These are phyloP conservation scores for Serpula lacrymans DNA, from an alignment of 768 basidiomycete genomes.

Conservation along the genomic window DNA sequence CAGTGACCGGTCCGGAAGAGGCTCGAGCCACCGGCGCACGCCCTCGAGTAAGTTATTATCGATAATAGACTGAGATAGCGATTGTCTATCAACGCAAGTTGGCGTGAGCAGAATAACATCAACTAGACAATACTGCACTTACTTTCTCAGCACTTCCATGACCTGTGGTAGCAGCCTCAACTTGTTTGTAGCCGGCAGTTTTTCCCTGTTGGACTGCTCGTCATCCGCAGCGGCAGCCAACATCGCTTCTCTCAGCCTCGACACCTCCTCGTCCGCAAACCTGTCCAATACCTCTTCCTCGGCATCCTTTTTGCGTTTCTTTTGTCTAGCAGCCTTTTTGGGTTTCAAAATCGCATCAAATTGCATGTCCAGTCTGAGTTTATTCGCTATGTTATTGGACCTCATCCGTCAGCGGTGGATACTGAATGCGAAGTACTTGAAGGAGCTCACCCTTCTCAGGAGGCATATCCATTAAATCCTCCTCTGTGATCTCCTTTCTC, in stretches of 20 bases:
- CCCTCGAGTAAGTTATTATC: conserved; percentile 94
- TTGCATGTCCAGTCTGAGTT: conserved; percentile 74
- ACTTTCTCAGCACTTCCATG: conserved; percentile 93
- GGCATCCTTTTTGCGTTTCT: conserved; percentile 66
- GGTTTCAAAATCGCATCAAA: conserved; percentile 86
- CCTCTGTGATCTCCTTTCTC: conserved; percentile 54
- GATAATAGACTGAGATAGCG: conserved; percentile 86
- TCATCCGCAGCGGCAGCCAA: conserved; percentile 82
- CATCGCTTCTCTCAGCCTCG: conserved; percentile 87
- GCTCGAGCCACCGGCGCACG: conserved; percentile 89
- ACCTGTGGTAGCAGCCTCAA: conserved; percentile 84
- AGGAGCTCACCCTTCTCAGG: conserved; percentile 67
- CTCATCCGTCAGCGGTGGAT: conserved; percentile 2
- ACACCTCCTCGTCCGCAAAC: conserved; percentile 89
- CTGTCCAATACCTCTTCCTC: conserved; percentile 81
- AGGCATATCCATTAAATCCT: conserved; percentile 64
- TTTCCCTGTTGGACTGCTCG: conserved; percentile 71
- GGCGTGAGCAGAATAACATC: background rate
- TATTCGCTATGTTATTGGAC: conserved; percentile 51
- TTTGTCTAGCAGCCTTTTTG: conserved; percentile 62
- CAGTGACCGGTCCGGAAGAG: conserved; percentile 86
- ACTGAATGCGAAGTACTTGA: background rate
- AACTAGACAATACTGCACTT: conserved; percentile 24
- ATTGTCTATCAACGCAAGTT: conserved; percentile 46
- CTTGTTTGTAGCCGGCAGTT: conserved; percentile 81